Evolutionary conservation across 2,329 filamentous ascomycete genomes (phyloP), one percentile per base, ranked within the genome.

Genomic region (Teratosphaeriaceae sp.): DNA sequence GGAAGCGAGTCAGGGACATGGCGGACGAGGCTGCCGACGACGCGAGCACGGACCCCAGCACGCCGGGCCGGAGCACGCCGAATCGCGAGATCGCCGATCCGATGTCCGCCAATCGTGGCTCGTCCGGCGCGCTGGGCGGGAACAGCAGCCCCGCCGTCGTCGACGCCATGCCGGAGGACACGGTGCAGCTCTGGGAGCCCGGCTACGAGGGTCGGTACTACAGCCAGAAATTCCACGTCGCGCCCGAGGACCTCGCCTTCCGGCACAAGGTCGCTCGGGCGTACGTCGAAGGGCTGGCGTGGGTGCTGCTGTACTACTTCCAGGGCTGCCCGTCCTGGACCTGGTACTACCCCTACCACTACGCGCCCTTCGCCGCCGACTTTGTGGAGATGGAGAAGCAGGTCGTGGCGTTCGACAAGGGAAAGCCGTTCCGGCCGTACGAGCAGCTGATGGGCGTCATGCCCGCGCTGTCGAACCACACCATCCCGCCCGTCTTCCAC

Each of bases 281-380:
- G n/a, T 98, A 98, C 63, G 88, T 90, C 11, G 88, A 97, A 70
- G 92, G 92, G 26, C 76, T 98, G 8, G 85, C 85, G 18, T 98
- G 94, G 92, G 92, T 98, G 29, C 71, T 98, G 39, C 74, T 89
- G 26, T 98, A 98, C 67, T 98, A 98, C 64, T 95, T 96, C 65
- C 92, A 98, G 65, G 92, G 92, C 20, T 98, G 92, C 57, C 88
- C 92, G 18, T 96, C 88, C 0, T 98, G 94, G 92, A 94, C 90
- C 40, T 98, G 92, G 92, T 98, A 92, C 64, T 98, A 96, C 60
- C 92, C 92, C 0, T 94, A 97, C 60, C 92, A 98, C 62, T 98
- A 98, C 62, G 94, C 92, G 1, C 92, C 94, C 3, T 98, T 98
- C 62, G 92, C 92, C 2, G 85, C 88, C 40, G 92, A 98, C 64